These are phyloP conservation scores for Lasiodiplodia theobromae DNA, from an alignment of 2,329 filamentous ascomycete species.

Conservation along the genomic window DNA sequence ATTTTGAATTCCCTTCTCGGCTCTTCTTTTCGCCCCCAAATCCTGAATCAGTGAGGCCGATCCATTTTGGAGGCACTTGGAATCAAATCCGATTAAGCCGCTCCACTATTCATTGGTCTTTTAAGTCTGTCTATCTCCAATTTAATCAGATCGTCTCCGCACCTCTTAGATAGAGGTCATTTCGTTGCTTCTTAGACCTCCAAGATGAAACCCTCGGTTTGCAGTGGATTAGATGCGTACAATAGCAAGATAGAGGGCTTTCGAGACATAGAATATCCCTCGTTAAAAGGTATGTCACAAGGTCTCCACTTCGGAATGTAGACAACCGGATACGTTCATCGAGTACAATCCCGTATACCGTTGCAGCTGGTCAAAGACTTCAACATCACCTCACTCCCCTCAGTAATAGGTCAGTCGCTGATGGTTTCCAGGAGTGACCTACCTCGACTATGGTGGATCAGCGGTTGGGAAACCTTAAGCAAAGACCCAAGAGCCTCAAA, in stretches of 20 bases:
- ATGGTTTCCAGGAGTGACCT: constrained; percentile 42
- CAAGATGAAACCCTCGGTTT: not conserved
- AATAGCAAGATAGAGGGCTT: constrained; percentile 44
- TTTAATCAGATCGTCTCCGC: not conserved
- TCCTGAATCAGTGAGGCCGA: not conserved
- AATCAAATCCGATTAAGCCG: not conserved
- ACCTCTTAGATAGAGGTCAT: not conserved
- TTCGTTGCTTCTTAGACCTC: not conserved
- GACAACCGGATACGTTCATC: too few species aligned
- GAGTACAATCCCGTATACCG: not conserved
- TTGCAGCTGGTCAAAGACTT: too few species aligned
- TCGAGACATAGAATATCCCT: constrained; percentile 51
- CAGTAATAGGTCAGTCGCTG: not conserved
- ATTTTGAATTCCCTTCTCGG: not conserved
- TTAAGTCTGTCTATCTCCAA: not conserved
- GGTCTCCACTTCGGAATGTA: too few species aligned
- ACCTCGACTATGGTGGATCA: constrained; percentile 65
- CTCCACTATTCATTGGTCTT: not conserved
- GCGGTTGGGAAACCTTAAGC: constrained; percentile 39
- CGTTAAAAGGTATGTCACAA: constrained; percentile 36
- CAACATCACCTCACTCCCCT: too few species aligned
- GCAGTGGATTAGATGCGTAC: not conserved
- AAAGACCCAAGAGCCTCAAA: not conserved
- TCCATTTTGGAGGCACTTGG: not conserved
- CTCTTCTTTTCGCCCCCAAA: not conserved